These are phyloP conservation scores for Artemisia argyi DNA, from an alignment of 129 eudicot genomes.

Conservation along the genomic window DNA sequence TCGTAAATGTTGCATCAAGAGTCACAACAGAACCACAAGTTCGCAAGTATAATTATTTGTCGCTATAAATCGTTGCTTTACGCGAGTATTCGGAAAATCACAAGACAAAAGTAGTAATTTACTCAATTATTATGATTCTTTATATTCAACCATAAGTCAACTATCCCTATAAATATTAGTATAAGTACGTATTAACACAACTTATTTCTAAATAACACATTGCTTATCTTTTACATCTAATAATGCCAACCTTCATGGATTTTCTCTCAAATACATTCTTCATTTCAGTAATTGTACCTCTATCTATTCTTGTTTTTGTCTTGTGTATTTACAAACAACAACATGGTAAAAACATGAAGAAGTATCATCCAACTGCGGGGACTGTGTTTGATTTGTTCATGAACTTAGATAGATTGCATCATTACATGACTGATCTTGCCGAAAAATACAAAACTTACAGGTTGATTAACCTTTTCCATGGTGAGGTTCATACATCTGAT, in stretches of 20 bases:
- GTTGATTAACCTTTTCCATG: not conserved
- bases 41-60: too few species aligned
- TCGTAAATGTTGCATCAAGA: too few species aligned
- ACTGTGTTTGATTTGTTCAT: conserved; percentile 15
- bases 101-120: too few species aligned
- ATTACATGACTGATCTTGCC: conserved; percentile 16
- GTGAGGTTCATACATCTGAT: too few species aligned
- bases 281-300: not conserved
- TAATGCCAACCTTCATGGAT: not conserved
- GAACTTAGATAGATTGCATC: conserved; percentile 12
- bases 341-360: conserved; percentile 7
- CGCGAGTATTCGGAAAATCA: too few species aligned
- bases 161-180: too few species aligned
- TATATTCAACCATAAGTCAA: too few species aligned
- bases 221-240: not conserved
- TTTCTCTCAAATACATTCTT: conserved; percentile 11
- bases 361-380: conserved; percentile 26
- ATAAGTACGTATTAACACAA: too few species aligned
- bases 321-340: not conserved
- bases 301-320: conserved; percentile 1
- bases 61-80: too few species aligned
- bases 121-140: too few species aligned
- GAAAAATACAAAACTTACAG: conserved; percentile 16
- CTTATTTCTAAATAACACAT: not conserved
- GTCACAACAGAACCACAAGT: too few species aligned